Percentiles rank a stretch among this genome's conserved stretches.
Conservation (phyloP, 495 filamentous ascomycete genomes). For the Penicillium crystallinum region DNA sequence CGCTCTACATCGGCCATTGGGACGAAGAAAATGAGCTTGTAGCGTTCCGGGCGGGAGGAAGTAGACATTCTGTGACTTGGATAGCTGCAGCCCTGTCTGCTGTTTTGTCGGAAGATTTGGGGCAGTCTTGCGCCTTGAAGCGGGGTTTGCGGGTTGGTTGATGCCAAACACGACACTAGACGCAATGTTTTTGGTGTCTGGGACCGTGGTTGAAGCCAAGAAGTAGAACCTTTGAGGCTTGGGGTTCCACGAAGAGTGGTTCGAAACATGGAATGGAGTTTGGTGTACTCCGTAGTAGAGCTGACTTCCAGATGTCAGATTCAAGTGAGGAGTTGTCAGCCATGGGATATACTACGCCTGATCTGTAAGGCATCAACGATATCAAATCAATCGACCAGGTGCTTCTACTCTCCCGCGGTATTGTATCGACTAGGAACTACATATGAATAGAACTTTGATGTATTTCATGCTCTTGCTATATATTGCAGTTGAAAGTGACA, state of each 20-base stretch:
- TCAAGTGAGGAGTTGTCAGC: slow-evolving; percentile 1
- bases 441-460: neutral
- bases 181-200: neutral
- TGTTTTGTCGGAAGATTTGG: neutral
- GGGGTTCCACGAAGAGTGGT: neutral
- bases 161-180: neutral
- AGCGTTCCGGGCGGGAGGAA: slow-evolving; percentile 27
- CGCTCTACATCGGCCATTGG: slow-evolving; percentile 33
- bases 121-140: neutral
- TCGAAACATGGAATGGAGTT: neutral
- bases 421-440: neutral
- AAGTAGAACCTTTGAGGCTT: neutral
- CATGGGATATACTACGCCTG: neutral
- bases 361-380: neutral
- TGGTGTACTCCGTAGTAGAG: neutral
- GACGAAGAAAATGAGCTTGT: slow-evolving; percentile 48
- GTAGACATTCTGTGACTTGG: slow-evolving; percentile 1
- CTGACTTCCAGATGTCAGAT: neutral
- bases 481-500: slow-evolving; percentile 15
- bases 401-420: neutral
- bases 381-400: neutral
- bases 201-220: neutral
- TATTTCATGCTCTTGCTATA: neutral
- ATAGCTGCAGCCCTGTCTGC: neutral
- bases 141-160: neutral